Conservation (phyloP, 2,329 filamentous ascomycete genomes). For the Alternaria rosae region DNA sequence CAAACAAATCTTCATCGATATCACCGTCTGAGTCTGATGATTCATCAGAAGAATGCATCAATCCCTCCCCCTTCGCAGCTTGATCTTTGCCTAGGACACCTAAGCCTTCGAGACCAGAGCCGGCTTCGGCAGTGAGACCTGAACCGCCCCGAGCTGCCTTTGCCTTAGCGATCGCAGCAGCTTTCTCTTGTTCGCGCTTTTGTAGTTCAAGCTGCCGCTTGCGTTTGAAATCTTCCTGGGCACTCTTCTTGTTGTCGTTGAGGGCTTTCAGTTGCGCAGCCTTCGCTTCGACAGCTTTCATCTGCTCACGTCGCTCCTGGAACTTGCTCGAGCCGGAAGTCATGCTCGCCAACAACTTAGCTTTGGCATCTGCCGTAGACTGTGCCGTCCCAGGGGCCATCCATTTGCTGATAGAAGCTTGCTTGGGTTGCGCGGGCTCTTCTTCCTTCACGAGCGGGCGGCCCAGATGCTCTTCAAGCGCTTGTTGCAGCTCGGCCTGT, state of each 20-base stretch:
- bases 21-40: conserved; percentile 65
- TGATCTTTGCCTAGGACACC: conserved; percentile 81
- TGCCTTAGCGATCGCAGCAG: conserved; percentile 73
- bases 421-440: conserved; percentile 48
- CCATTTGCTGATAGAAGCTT: conserved; percentile 52
- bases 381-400: conserved; percentile 41
- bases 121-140: conserved; percentile 72
- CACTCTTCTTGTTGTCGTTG: conserved; percentile 37
- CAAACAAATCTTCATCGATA: conserved; percentile 74
- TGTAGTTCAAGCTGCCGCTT: conserved; percentile 78
- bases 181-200: conserved; percentile 75
- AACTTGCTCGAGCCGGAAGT: conserved; percentile 39
- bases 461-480: conserved; percentile 63
- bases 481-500: conserved; percentile 78
- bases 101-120: conserved; percentile 77
- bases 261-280: conserved; percentile 35
- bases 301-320: conserved; percentile 37
- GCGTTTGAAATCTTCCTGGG: conserved; percentile 67
- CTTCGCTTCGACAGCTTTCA: conserved; percentile 30
- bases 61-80: conserved; percentile 75
- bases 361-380: conserved; percentile 30
- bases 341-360: conserved; percentile 40
- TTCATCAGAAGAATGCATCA: conserved; percentile 84
- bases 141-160: conserved; percentile 63
- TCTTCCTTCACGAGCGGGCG: conserved; percentile 44